A percentile compares a stretch with the other conserved stretches of the same genome.
phyloP scores from a whole-genome alignment of 2,329 filamentous ascomycete species.

The Fusarium redolens region DNA sequence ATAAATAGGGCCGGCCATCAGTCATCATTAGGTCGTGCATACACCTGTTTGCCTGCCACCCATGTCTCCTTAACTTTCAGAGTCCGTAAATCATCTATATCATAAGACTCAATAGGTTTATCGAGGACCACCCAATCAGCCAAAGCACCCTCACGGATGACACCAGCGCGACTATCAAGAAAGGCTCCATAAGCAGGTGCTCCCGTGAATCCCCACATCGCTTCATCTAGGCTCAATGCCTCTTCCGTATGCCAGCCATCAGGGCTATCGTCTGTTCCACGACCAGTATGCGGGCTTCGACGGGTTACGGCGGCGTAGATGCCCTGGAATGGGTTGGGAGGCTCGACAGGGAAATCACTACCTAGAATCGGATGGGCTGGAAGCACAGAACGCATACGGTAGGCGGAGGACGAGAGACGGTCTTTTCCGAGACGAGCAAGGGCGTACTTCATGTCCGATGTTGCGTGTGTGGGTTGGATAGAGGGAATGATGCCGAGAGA shows the following conservation, averaged over 20 bases:
- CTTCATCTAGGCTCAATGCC: conserved; percentile 67
- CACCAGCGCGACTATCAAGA: conserved; percentile 67
- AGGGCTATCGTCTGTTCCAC: conserved; percentile 58
- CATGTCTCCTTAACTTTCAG: conserved; percentile 74
- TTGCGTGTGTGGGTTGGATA: conserved; percentile 78
- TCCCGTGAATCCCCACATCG: conserved; percentile 70
- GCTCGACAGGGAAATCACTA: conserved; percentile 79
- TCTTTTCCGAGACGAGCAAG: conserved; percentile 66
- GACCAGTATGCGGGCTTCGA: conserved; percentile 67
- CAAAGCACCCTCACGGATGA: conserved; percentile 69
- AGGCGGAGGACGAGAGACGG: conserved; percentile 68
- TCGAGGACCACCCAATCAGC: conserved; percentile 80
- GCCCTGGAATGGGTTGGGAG: conserved; percentile 73
- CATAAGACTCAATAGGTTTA: conserved; percentile 61
- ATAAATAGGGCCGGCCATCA: background rate
- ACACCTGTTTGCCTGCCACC: conserved; percentile 69
- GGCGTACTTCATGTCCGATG: conserved; percentile 77
- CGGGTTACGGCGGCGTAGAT: conserved; percentile 76
- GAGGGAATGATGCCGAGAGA: conserved; percentile 72
- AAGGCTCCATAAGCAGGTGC: conserved; percentile 70
- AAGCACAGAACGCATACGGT: conserved; percentile 73
- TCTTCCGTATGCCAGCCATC: conserved; percentile 71
- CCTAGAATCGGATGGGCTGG: conserved; percentile 68
- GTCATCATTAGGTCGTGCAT: conserved; percentile 35
- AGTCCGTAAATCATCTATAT: conserved; percentile 63